Conservation (phyloP, 495 filamentous ascomycete species). For the Podospora bellae-mahoneyi region DNA sequence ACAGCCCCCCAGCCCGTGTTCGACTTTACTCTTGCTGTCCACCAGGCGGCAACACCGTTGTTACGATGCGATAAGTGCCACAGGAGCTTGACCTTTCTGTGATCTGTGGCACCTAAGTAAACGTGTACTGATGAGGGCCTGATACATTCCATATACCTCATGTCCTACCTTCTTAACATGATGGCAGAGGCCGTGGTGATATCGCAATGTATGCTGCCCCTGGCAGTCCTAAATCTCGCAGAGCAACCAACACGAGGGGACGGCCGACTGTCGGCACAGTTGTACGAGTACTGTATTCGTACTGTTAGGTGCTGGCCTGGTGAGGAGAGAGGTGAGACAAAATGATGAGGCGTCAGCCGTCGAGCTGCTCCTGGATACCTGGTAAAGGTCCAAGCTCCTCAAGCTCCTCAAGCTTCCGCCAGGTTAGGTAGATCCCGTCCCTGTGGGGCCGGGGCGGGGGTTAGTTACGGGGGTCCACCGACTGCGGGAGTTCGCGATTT, state of each 20-base stretch:
- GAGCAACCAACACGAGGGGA: background rate
- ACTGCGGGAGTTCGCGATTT: background rate
- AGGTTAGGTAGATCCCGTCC: background rate
- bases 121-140: too few relatives aligned
- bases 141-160: too few relatives aligned
- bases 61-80: too few relatives aligned
- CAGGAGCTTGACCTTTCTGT: background rate
- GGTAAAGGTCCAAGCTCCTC: background rate
- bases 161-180: too few relatives aligned
- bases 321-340: background rate
- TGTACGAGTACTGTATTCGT: background rate
- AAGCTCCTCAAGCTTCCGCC: background rate
- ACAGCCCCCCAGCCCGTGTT: background rate
- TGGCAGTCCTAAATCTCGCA: background rate
- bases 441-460: background rate
- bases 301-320: background rate
- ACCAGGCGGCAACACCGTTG: background rate
- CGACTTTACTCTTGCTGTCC: background rate
- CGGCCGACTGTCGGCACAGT: background rate
- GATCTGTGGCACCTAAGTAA: background rate
- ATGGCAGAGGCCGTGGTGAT: too few relatives aligned
- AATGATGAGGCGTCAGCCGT: background rate
- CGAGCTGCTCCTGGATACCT: background rate
- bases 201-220: background rate
- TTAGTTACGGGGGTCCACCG: background rate